A percentile compares a stretch with the other conserved stretches of the same genome.
Conservation (phyloP, 148 eudicot genomes). For the Heliosperma pusillum region DNA sequence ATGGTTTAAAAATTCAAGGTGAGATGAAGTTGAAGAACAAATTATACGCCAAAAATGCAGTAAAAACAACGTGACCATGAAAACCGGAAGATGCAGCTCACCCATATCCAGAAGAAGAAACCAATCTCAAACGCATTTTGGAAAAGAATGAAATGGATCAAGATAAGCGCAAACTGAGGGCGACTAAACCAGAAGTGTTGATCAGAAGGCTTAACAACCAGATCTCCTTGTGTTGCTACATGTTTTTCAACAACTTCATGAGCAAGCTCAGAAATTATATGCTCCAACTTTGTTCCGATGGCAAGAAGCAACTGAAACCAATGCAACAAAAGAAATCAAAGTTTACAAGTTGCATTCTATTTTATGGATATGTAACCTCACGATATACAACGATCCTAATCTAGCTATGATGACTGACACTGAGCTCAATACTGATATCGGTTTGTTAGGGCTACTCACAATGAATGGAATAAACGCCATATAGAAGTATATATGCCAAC, state of each 20-base stretch:
- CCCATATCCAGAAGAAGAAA: constrained; percentile 82
- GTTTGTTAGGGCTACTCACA: constrained; percentile 22
- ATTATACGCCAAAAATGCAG: not conserved
- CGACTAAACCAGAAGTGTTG: constrained; percentile 73
- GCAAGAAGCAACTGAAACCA: constrained; percentile 55
- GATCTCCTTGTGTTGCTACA: constrained; percentile 53
- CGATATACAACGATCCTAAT: too few relatives aligned
- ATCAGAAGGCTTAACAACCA: constrained; percentile 70
- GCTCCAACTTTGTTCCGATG: constrained; percentile 81
- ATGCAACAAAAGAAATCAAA: not conserved
- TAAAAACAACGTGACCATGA: not conserved
- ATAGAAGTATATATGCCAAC: constrained; percentile 97
- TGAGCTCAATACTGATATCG: too few relatives aligned
- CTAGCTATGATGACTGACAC: not conserved
- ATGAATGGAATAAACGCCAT: constrained; percentile 82
- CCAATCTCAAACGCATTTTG: constrained; percentile 84
- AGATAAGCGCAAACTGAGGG: constrained; percentile 50
- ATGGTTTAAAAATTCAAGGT: constrained; percentile 6
- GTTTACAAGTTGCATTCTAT: too few relatives aligned
- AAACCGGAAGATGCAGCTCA: constrained; percentile 19
- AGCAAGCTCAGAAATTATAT: constrained; percentile 58
- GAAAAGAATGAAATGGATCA: constrained; percentile 69
- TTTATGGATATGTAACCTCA: too few relatives aligned
- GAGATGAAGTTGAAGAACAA: not conserved
- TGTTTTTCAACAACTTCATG: constrained; percentile 73